Evolutionary conservation across 2,329 filamentous ascomycete species (phyloP), one percentile per base, ranked within the genome.

Genomic region (Pseudogymnoascus sp.): DNA sequence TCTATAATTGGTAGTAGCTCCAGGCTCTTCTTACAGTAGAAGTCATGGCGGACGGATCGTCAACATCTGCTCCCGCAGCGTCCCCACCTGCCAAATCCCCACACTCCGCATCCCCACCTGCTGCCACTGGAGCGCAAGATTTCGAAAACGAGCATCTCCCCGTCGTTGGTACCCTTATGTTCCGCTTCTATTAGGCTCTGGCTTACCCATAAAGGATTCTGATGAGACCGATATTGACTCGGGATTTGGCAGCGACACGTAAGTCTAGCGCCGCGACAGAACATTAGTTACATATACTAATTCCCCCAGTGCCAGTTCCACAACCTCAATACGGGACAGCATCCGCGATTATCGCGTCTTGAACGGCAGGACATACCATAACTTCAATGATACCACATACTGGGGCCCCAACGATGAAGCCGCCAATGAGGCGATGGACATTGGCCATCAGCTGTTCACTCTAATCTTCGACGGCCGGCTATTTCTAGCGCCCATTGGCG

Each of bases 321-420:
- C 61, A 22, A 37, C 59, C 32, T 62, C 61, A n/a, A 57, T 62
- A 30, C 25, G 14, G 8, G 39, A 37, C 16, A 61, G 43, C 9
- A 62, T 62, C 35, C 41, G 18, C 18, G 28, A 62, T 43, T 62
- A 62, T 61, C 61, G 59, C n/a, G 59, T 61, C 16, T 28, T 61
- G 16, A 47, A 62, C 18, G 59, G 59, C 14, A 41, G 61, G 14
- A 62, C 59, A 28, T 62, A 57, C 41, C 61, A 62, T 18, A 61
- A 61, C 18, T 62, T 57, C 18, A 61, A 58, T 20, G 43, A 50
- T 3, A 61, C 43, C 3, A 34, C 20, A n/a, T 61, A 38, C 32
- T 57, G 37, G 43, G 41, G 41, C 9, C 61, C 61, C 7, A 62
- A 62, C 34, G 61, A 62, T 47, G 61, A 61, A 1, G 50, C 34